Base-by-base conservation (phyloP, 148 eudicot genomes). In the Amaranthus cruentus region DNA sequence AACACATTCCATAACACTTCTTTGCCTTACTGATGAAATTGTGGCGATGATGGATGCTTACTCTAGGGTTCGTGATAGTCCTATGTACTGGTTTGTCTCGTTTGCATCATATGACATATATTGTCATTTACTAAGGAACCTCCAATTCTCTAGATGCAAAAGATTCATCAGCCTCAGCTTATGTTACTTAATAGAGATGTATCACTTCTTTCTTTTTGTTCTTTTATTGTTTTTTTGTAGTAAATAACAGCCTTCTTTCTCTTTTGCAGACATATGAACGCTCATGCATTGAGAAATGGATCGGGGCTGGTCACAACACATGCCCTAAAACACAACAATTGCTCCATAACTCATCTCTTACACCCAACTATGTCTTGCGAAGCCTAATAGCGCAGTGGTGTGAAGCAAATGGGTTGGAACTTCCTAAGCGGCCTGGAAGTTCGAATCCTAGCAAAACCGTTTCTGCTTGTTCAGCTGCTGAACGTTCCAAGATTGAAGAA, bases 341-440 rank as follows among this genome's bases (percentile, higher is more conserved):
- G 1, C 91, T 93, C 13, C 84, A 82, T 6, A 89, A 77, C 85
- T 79, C 83, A 55, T 68, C 85, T 66, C 90, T 93, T 48, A 93
- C 97, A 43, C 95, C 97, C 66, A 93, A 93, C 74, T 93, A 93
- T 50, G 98, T 88, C 28, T 78, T 91, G 46, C 90, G 96, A 58
- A 94, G 98, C 83, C 91, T 94, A 53, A 94, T 94, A 73, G 89
- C 90, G 38, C 98, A 89, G 51, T 94, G 97, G 97, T 91, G 97
- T 62, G 97, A 91, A 71, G 87, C 90, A 72, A 89, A 94, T 64
- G 93, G 95, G 48, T 62, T 94, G 6, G 97, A 89, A 70, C 86
- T 87, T 12, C 97, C 97, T 62, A 86, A 89, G 84, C 79, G 92
- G 21, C 84, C 87, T 10, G 75, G 84, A 73, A 81, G 77, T 60